Percentiles rank a stretch among this genome's conserved stretches.
phyloP scores from a whole-genome alignment of 179 eudicot species.

The Patellifolia procumbens region DNA sequence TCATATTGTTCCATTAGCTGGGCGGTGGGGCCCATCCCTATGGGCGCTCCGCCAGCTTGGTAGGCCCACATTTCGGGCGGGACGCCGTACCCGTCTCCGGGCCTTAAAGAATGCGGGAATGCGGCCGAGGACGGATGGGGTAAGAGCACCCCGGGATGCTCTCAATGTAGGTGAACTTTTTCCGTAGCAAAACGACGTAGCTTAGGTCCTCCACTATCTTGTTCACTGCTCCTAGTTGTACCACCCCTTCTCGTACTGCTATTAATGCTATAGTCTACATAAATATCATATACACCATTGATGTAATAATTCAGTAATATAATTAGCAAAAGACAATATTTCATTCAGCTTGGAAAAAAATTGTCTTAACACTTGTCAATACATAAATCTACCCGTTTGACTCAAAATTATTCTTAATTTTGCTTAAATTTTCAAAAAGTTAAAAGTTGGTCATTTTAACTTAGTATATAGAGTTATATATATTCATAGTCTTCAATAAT shows the following conservation, averaged over 20 bases:
- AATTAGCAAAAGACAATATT: too few species aligned
- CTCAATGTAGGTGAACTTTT: constrained; percentile 49
- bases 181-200: constrained; percentile 47
- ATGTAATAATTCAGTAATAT: too few species aligned
- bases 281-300: not conserved
- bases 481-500: too few species aligned
- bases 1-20: constrained; percentile 32
- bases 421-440: too few species aligned
- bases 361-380: too few species aligned
- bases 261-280: constrained; percentile 55
- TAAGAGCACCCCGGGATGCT: constrained; percentile 49
- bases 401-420: not conserved
- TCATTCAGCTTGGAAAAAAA: too few species aligned
- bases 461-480: too few species aligned
- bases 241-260: constrained; percentile 56
- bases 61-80: constrained; percentile 35
- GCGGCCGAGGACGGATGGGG: constrained; percentile 53
- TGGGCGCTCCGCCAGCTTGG: constrained; percentile 17
- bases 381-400: too few species aligned
- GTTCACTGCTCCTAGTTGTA: constrained; percentile 47
- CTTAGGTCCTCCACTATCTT: constrained; percentile 48
- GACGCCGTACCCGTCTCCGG: constrained; percentile 17
- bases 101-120: constrained; percentile 30
- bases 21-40: constrained; percentile 23
- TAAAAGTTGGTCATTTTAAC: too few species aligned